phyloP scores from a whole-genome alignment of 306 rosid genomes.

The Neltuma alba region DNA sequence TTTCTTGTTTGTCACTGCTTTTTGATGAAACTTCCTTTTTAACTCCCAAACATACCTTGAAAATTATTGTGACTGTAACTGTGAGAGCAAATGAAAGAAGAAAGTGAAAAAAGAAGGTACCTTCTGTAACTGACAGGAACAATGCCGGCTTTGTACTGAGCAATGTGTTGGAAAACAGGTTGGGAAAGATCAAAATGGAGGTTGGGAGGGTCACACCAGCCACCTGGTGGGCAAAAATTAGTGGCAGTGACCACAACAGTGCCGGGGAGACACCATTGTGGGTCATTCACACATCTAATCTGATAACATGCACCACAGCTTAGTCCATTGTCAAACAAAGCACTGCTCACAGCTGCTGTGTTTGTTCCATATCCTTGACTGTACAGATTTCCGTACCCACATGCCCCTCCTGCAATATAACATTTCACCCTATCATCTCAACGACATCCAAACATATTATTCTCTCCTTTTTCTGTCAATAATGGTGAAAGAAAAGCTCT shows the following conservation, averaged over 20 bases:
- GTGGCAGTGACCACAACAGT: slow-evolving; percentile 80
- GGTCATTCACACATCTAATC: slow-evolving; percentile 69
- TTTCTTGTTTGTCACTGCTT: not conserved
- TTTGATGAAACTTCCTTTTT: not conserved
- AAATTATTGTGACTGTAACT: not conserved
- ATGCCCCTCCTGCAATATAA: slow-evolving; percentile 66
- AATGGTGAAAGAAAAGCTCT: not conserved
- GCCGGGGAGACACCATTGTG: slow-evolving; percentile 71
- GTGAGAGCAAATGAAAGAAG: not conserved
- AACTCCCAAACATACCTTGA: not conserved
- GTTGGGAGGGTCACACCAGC: slow-evolving; percentile 87
- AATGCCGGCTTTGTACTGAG: slow-evolving; percentile 70
- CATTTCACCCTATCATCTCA: not conserved
- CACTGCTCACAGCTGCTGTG: slow-evolving; percentile 85
- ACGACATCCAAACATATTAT: not conserved
- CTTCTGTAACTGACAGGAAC: slow-evolving; percentile 74
- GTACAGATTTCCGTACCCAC: slow-evolving; percentile 85
- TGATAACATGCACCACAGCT: slow-evolving; percentile 81
- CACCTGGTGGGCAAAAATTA: slow-evolving; percentile 85
- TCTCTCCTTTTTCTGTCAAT: not conserved
- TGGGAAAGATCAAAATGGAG: slow-evolving; percentile 82
- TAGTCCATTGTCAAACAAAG: slow-evolving; percentile 72
- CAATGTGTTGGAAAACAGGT: slow-evolving; percentile 75
- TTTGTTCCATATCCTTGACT: slow-evolving; percentile 80
- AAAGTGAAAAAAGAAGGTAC: slow-evolving; percentile 27